Conservation (phyloP, 805 yeast species). For the Alloascoidea hylecoeti region DNA sequence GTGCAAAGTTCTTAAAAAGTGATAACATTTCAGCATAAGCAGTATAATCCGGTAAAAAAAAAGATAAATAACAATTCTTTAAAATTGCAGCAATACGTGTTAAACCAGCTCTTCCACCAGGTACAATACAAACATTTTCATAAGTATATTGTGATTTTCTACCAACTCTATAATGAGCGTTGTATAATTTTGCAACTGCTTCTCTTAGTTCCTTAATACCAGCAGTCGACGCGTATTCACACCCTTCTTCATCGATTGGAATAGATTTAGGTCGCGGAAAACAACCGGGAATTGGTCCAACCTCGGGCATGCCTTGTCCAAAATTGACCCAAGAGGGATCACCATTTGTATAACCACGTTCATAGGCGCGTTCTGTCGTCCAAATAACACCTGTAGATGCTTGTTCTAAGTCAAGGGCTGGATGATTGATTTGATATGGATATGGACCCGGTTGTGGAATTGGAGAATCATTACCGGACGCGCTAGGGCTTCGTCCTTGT, state of each 20-base stretch:
- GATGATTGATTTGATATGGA: slow-evolving; percentile 33
- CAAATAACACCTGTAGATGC: slow-evolving; percentile 51
- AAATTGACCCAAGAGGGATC: slow-evolving; percentile 36
- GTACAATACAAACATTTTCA: slow-evolving; percentile 48
- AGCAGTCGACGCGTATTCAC: slow-evolving; percentile 48
- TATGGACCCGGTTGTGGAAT: slow-evolving; percentile 30
- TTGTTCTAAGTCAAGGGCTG: slow-evolving; percentile 44
- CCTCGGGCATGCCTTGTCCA: slow-evolving; percentile 57
- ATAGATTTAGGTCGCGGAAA: slow-evolving; percentile 35
- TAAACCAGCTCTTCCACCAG: slow-evolving; percentile 51
- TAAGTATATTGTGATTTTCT: slow-evolving; percentile 37
- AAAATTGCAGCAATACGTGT: slow-evolving; percentile 48
- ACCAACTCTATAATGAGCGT: slow-evolving; percentile 35
- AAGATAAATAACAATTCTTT: slow-evolving; percentile 42
- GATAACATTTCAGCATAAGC: slow-evolving; percentile 56
- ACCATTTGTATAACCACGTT: slow-evolving; percentile 33
- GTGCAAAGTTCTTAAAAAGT: slow-evolving; percentile 45
- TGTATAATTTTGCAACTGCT: slow-evolving; percentile 44
- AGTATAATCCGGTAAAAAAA: slow-evolving; percentile 49
- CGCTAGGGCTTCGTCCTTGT: slow-evolving; percentile 5
- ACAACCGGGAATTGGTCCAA: slow-evolving; percentile 45
- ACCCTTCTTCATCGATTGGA: slow-evolving; percentile 29
- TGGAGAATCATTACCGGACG: slow-evolving; percentile 23
- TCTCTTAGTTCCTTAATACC: slow-evolving; percentile 39
- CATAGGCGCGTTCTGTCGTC: slow-evolving; percentile 48